Percentiles rank a stretch among this genome's conserved stretches.
These are phyloP conservation scores for Dalbergia cultrata DNA, from an alignment of 306 rosid species.

Conservation along the genomic window DNA sequence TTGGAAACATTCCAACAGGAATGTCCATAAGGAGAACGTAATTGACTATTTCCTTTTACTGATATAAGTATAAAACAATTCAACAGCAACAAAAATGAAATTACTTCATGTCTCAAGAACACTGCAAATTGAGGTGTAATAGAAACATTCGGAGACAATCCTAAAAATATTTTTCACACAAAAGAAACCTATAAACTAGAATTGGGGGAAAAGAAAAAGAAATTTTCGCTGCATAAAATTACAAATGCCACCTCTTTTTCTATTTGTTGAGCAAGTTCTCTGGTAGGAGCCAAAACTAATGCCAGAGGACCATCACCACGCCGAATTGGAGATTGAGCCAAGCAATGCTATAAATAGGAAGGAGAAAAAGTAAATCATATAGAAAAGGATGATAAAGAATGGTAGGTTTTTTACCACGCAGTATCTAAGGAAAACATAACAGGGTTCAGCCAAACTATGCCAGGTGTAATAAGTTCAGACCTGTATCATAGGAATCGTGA, in stretches of 20 bases:
- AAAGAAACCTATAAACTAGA: slow-evolving; percentile 25
- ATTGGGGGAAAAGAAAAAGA: slow-evolving; percentile 27
- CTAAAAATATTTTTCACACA: background rate
- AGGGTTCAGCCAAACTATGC: slow-evolving; percentile 30
- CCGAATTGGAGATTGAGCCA: slow-evolving; percentile 74
- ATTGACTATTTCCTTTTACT: background rate
- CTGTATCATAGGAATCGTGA: slow-evolving; percentile 89
- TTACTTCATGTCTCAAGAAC: background rate
- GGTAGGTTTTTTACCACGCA: slow-evolving; percentile 2
- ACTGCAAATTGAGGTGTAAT: background rate
- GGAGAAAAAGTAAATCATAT: slow-evolving; percentile 25
- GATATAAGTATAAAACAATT: background rate
- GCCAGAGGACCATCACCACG: slow-evolving; percentile 89
- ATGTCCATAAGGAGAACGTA: background rate
- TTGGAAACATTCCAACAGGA: background rate
- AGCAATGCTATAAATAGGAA: slow-evolving; percentile 70
- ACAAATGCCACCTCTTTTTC: slow-evolving; percentile 78
- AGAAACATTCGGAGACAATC: slow-evolving; percentile 2
- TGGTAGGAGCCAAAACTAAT: slow-evolving; percentile 88
- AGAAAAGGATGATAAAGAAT: slow-evolving; percentile 10
- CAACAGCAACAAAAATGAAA: background rate
- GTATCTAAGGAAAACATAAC: slow-evolving; percentile 32
- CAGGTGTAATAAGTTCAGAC: slow-evolving; percentile 49
- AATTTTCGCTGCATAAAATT: slow-evolving; percentile 11
- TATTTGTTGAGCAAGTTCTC: slow-evolving; percentile 95